Base-by-base conservation (phyloP, 192 early-diverging fungal species). In the Dimargaris verticillata region DNA sequence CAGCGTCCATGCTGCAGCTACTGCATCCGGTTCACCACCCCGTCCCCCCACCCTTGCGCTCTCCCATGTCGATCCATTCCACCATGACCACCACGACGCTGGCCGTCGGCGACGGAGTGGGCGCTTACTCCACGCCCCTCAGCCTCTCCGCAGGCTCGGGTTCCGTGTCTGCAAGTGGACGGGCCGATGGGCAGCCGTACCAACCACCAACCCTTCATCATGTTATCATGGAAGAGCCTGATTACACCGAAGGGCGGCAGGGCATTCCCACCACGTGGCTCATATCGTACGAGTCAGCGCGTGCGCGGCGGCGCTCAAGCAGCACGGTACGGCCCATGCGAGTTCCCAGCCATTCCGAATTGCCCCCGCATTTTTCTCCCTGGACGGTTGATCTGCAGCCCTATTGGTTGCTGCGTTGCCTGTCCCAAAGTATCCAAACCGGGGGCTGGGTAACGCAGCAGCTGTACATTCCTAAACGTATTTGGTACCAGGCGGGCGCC, bases 401-500 rank as follows among this genome's bases (percentile, higher is more conserved):
- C 49, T 51, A 51, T 51, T 76, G 74, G 74, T 69, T 73, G 44
- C 66, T 76, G 14, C 63, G 55, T 52, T 73, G 71, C 7, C 67
- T 76, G n/a, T 69, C 70, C 38, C 54, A 69, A 14, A 76, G 72
- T 69, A 69, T 71, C 20, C 67, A 58, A 33, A 50, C 61, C 50
- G 74, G 74, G 2, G 74, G 71, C 7, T 63, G 72, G 28, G 38
- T 76, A 55, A 76, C 74, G 2, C 50, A 68, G 13, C 70, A 66
- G 26, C 62, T 76, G 60, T 76, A 60, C 53, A 68, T 76, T 24
- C 72, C 74, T 2, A 69, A 71, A 28, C 71, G 74, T 15, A 46
- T 76, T 44, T 76, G 74, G 74, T 76, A 58, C 67, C 74, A 76
- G 58, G 51, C 65, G 1, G 74, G 72, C 10, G 72, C 72, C 45